Evolutionary conservation across 108 stramenopile genomes (phyloP).

Genomic region (Cyclotella atomus): DNA sequence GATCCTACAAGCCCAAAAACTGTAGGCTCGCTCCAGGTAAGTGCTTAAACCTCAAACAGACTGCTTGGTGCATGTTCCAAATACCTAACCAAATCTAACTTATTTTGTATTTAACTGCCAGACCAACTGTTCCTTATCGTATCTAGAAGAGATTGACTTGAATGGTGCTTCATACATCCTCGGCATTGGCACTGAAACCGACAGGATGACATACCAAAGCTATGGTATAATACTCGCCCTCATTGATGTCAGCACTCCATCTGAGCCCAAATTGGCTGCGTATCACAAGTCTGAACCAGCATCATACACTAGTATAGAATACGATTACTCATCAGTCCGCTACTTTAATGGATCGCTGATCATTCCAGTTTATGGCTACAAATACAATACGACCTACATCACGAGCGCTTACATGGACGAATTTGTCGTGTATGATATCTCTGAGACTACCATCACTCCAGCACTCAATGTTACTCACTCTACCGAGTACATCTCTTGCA

Average conservation of each 20-base stretch:
- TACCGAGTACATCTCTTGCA: background rate
- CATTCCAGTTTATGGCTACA: background rate
- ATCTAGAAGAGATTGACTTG: slow-evolving; percentile 10
- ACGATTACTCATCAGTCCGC: background rate
- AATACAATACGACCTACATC: background rate
- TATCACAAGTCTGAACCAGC: no score
- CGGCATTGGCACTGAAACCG: background rate
- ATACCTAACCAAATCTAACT: no score
- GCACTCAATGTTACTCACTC: slow-evolving; percentile 5
- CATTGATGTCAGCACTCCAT: slow-evolving; percentile 10
- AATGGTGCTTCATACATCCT: slow-evolving; percentile 2
- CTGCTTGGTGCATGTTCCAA: background rate
- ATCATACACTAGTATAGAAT: background rate
- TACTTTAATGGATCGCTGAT: slow-evolving; percentile 6
- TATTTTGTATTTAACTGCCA: background rate
- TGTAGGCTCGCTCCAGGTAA: slow-evolving; percentile 16
- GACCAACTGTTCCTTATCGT: background rate
- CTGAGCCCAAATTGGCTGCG: slow-evolving; percentile 8
- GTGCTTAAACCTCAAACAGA: background rate
- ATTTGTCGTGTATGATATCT: background rate
- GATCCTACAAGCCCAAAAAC: no score
- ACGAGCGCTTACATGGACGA: background rate
- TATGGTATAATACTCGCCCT: background rate
- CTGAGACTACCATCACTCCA: background rate
- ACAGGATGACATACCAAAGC: background rate